These are phyloP conservation scores for Candida verbasci DNA, from an alignment of 805 yeast species.

Conservation along the genomic window DNA sequence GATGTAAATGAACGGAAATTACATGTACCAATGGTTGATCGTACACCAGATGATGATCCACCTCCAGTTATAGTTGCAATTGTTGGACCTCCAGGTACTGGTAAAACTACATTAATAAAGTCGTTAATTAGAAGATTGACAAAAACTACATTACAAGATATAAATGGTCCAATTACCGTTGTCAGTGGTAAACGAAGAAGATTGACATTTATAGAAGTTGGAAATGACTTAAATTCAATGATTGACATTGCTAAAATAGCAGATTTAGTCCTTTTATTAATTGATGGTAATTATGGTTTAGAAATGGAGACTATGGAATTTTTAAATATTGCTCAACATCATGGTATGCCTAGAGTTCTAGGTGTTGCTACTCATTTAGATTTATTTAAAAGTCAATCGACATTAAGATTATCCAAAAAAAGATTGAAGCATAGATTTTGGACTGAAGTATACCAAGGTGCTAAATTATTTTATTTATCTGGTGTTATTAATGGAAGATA, in stretches of 20 bases:
- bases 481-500: constrained; percentile 97
- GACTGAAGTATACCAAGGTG: constrained; percentile 99
- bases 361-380: constrained; percentile 97
- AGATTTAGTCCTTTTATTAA: constrained; percentile 80
- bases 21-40: constrained; percentile 96
- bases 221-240: constrained; percentile 92
- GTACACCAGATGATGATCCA: constrained; percentile 96
- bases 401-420: constrained; percentile 87
- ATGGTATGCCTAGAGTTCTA: constrained; percentile 96
- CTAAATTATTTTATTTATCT: constrained; percentile 86
- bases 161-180: constrained; percentile 94
- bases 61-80: constrained; percentile 96
- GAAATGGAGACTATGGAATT: constrained; percentile 99
- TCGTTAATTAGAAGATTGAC: constrained; percentile 84
- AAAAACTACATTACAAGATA: constrained; percentile 78
- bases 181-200: constrained; percentile 94
- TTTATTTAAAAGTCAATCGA: constrained; percentile 82
- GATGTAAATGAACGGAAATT: constrained; percentile 79
- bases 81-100: constrained; percentile 99
- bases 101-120: constrained; percentile 88
- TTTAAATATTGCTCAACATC: constrained; percentile 91
- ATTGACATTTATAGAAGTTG: constrained; percentile 87
- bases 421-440: constrained; percentile 90
- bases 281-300: constrained; percentile 96
- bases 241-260: constrained; percentile 94